Evolutionary conservation across 73 alveolate species (phyloP).

Genomic region (Breviolum minutum): DNA sequence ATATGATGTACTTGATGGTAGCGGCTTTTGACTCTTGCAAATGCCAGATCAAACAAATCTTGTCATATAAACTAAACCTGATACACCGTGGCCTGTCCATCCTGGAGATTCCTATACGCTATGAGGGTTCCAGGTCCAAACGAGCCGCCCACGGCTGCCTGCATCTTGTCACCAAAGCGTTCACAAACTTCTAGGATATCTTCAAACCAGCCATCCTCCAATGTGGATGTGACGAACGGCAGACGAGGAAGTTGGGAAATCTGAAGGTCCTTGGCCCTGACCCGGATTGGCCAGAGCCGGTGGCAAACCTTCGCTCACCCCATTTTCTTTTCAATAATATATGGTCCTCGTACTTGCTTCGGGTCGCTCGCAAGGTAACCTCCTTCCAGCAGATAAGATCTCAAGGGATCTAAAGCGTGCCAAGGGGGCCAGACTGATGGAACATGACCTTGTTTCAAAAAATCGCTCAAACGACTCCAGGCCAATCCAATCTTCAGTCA

Average conservation of each 20-base stretch:
- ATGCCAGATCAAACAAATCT: no score
- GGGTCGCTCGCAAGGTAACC: constrained; percentile 45
- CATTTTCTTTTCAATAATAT: not conserved
- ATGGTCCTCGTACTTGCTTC: constrained; percentile 70
- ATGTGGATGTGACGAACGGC: not conserved
- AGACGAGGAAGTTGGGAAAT: not conserved
- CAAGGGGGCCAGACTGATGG: not conserved
- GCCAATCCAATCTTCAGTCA: not conserved
- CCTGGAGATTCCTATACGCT: no score
- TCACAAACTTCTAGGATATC: constrained; percentile 49
- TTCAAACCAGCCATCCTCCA: constrained; percentile 89
- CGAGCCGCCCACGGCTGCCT: not conserved
- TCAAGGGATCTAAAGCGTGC: not conserved
- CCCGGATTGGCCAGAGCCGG: no score
- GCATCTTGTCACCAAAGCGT: constrained; percentile 87
- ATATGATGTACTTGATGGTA: no score
- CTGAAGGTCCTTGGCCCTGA: not conserved
- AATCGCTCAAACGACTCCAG: not conserved
- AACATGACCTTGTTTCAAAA: not conserved
- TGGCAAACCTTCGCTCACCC: not conserved
- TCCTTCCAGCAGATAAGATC: constrained; percentile 25
- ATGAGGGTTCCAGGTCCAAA: no score
- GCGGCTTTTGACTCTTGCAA: no score
- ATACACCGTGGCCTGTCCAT: no score
- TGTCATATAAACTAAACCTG: no score